A percentile compares a stretch with the other conserved stretches of the same genome.
phyloP scores from a whole-genome alignment of 352 stramenopile genomes.

The Paralagenidium karlingii region DNA sequence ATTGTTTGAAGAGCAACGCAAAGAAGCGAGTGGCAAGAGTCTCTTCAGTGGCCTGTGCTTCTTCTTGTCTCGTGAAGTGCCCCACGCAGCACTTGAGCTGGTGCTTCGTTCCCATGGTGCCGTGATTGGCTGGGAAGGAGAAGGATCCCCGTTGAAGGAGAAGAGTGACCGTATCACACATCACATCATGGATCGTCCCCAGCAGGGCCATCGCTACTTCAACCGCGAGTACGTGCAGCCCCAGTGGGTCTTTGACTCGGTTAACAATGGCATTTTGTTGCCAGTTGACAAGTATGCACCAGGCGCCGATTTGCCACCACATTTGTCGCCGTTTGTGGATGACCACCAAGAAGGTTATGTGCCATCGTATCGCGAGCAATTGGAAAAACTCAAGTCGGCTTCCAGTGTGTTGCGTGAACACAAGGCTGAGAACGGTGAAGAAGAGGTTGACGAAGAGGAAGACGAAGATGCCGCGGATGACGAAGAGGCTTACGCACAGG shows the following conservation, averaged over 20 bases:
- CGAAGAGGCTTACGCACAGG: conserved; percentile 55
- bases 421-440: conserved; percentile 12
- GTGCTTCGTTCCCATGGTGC: conserved; percentile 91
- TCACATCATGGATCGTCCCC: conserved; percentile 92
- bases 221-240: conserved; percentile 97
- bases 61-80: conserved; percentile 93
- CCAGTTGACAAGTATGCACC: conserved; percentile 89
- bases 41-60: conserved; percentile 81
- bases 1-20: conserved; percentile 69
- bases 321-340: conserved; percentile 95
- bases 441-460: conserved; percentile 14
- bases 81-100: conserved; percentile 90
- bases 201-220: conserved; percentile 81
- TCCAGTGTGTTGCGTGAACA: conserved; percentile 38
- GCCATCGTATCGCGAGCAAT: conserved; percentile 91
- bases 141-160: conserved; percentile 82
- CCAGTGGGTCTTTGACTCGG: conserved; percentile 98
- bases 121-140: conserved; percentile 92
- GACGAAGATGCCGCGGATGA: conserved; percentile 57
- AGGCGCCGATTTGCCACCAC: conserved; percentile 84
- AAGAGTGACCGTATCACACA: conserved; percentile 94
- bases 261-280: conserved; percentile 94
- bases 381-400: conserved; percentile 78
- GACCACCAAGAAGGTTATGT: conserved; percentile 94
- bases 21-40: conserved; percentile 55